Conservation (phyloP, 805 yeast genomes). For the Teunomyces stri region DNA sequence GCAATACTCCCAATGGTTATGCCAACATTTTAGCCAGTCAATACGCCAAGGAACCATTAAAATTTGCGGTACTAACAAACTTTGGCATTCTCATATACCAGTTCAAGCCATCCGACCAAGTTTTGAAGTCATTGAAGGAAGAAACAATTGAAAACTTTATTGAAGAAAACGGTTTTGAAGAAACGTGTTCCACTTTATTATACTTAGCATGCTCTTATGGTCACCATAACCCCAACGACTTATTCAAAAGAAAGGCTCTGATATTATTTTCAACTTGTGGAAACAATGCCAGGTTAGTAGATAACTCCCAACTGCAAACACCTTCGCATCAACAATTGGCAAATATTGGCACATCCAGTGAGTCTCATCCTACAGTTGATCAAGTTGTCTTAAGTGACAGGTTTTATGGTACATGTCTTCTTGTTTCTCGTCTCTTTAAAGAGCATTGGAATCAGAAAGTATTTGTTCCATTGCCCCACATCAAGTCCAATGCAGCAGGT, state of each 20-base stretch:
- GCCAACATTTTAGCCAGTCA: slow-evolving; percentile 87
- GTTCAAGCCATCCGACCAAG: slow-evolving; percentile 75
- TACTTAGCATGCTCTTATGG: slow-evolving; percentile 77
- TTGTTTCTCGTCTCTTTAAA: slow-evolving; percentile 74
- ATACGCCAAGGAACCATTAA: slow-evolving; percentile 62
- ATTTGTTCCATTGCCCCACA: slow-evolving; percentile 48
- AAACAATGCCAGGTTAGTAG: slow-evolving; percentile 44
- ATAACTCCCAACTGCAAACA: slow-evolving; percentile 11
- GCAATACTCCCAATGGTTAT: slow-evolving; percentile 74
- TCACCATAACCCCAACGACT: slow-evolving; percentile 47
- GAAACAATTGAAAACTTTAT: slow-evolving; percentile 66
- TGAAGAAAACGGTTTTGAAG: slow-evolving; percentile 79
- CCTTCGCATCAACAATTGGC: slow-evolving; percentile 14
- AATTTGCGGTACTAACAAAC: slow-evolving; percentile 79
- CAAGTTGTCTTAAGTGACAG: slow-evolving; percentile 89
- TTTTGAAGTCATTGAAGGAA: slow-evolving; percentile 68
- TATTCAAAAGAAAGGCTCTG: slow-evolving; percentile 46
- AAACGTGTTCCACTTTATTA: slow-evolving; percentile 85
- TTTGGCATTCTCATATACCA: slow-evolving; percentile 74
- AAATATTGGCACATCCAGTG: slow-evolving; percentile 14
- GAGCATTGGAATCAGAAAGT: slow-evolving; percentile 76
- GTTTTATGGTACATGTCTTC: slow-evolving; percentile 81
- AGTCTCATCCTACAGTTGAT: slow-evolving; percentile 48
- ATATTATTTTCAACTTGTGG: slow-evolving; percentile 54
- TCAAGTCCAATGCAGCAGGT: slow-evolving; percentile 38